Evolutionary conservation across 2,329 filamentous ascomycete genomes (phyloP).

Genomic region (Pyricularia pennisetigena): DNA sequence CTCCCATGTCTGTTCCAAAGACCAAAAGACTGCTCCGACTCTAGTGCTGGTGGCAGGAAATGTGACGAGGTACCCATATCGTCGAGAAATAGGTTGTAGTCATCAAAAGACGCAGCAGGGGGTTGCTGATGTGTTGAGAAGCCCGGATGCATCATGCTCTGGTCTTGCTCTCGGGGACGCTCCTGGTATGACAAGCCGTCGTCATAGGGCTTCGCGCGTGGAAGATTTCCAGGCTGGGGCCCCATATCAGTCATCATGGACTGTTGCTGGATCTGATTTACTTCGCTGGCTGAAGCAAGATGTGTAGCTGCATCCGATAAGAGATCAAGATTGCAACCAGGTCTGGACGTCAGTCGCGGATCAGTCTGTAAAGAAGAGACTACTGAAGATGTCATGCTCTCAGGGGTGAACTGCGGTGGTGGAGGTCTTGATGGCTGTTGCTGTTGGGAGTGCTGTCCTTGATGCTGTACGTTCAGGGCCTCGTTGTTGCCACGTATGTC

Average conservation of each 20-base stretch:
- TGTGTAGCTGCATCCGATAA: constrained; percentile 48
- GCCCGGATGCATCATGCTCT: constrained; percentile 28
- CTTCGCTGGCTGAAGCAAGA: constrained; percentile 42
- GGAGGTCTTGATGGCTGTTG: constrained; percentile 13
- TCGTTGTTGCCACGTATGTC: constrained; percentile 37
- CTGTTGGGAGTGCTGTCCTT: constrained; percentile 17
- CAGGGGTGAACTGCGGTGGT: constrained; percentile 27
- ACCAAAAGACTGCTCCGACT: constrained; percentile 40
- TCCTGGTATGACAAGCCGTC: constrained; percentile 38
- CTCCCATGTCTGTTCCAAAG: constrained; percentile 37
- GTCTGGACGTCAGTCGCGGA: constrained; percentile 30
- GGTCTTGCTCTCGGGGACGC: constrained; percentile 34
- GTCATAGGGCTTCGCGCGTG: constrained; percentile 38
- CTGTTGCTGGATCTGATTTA: constrained; percentile 35
- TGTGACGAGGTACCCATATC: constrained; percentile 44
- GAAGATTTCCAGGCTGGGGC: constrained; percentile 28
- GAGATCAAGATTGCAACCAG: constrained; percentile 46
- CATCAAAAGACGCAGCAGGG: constrained; percentile 34
- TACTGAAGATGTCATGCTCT: constrained; percentile 25
- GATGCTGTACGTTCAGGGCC: constrained; percentile 32
- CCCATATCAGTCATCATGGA: constrained; percentile 37
- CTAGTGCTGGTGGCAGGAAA: constrained; percentile 44
- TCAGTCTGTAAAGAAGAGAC: constrained; percentile 33
- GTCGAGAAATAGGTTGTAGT: constrained; percentile 50
- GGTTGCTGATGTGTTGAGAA: constrained; percentile 25